These are phyloP conservation scores for Litchi chinensis DNA, from an alignment of 345 rosid species.

Conservation along the genomic window DNA sequence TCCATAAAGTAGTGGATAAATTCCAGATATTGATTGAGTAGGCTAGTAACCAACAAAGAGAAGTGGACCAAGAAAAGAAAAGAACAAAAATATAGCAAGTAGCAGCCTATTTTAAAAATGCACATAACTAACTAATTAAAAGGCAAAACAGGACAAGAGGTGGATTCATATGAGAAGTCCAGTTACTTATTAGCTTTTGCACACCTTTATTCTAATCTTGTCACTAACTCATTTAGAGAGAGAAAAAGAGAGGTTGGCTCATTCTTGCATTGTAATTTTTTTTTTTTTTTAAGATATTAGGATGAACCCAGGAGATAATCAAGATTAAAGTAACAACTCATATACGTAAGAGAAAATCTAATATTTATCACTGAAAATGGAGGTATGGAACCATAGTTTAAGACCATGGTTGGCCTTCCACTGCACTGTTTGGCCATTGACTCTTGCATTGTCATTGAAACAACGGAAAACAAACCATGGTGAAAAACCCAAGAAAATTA, in stretches of 20 bases:
- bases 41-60: conserved; percentile 17
- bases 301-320: no score
- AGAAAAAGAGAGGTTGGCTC: conserved; percentile 2
- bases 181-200: conserved; percentile 24
- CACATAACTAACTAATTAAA: conserved; percentile 15
- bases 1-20: conserved; percentile 5
- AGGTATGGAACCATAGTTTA: no score
- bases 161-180: conserved; percentile 37
- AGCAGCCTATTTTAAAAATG: conserved; percentile 15
- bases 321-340: no score
- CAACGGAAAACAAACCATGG: conserved; percentile 25
- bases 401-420: no score
- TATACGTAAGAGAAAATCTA: no score
- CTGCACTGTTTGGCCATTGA: no score
- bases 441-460: conserved; percentile 13
- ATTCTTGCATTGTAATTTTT: conserved; percentile 19
- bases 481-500: conserved; percentile 21
- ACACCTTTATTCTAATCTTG: conserved; percentile 32
- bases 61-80: conserved; percentile 33
- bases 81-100: conserved; percentile 27
- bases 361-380: no score
- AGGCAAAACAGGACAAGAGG: conserved; percentile 26
- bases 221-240: conserved; percentile 12
- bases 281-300: no score
- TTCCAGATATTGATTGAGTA: conserved; percentile 13